Percentiles rank a stretch among this genome's conserved stretches.
phyloP scores from a whole-genome alignment of 169 alveolate genomes.

The Plasmodium coatneyi region DNA sequence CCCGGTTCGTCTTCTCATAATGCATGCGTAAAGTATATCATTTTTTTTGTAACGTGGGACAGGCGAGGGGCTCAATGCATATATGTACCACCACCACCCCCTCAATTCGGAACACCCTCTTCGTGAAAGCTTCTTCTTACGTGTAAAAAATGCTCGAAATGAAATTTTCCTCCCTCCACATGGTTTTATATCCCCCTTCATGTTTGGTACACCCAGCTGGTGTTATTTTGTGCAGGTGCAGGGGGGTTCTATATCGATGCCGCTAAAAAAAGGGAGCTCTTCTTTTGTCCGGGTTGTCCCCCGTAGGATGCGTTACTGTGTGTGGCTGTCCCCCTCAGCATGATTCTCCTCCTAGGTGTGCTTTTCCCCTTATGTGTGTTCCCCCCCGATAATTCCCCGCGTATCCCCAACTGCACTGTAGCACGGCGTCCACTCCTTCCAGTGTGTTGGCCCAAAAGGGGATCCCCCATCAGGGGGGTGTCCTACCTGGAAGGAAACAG shows the following conservation, averaged over 20 bases:
- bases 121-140: neutral
- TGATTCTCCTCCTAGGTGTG: neutral
- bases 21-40: neutral
- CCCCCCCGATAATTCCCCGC: neutral
- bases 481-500: neutral
- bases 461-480: neutral
- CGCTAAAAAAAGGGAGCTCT: neutral
- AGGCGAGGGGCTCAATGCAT: neutral
- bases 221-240: neutral
- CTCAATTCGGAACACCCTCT: neutral
- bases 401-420: neutral
- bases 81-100: neutral
- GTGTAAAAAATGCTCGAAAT: neutral
- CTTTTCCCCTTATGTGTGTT: neutral
- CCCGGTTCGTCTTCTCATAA: neutral
- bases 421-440: neutral
- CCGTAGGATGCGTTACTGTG: neutral
- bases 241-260: neutral
- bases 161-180: neutral
- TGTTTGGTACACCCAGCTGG: neutral
- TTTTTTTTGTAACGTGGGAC: neutral
- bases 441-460: neutral
- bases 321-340: neutral
- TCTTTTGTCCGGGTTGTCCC: neutral
- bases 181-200: neutral